These are phyloP conservation scores for Pholiota molesta DNA, from an alignment of 768 basidiomycete genomes.

Conservation along the genomic window DNA sequence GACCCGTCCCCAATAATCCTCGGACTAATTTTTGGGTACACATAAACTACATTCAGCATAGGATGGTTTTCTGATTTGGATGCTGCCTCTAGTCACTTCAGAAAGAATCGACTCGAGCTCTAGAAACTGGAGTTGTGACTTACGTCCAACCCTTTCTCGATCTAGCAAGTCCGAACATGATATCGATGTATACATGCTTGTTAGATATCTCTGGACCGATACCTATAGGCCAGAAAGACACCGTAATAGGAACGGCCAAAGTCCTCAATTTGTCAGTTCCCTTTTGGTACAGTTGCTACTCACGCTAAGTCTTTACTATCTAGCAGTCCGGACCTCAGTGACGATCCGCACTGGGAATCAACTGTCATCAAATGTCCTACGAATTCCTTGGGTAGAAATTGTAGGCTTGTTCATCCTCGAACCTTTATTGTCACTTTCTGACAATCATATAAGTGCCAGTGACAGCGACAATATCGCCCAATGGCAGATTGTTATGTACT, in stretches of 20 bases:
- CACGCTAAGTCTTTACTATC: constrained; percentile 5
- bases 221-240: constrained; percentile 36
- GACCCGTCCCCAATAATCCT: constrained; percentile 11
- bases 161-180: constrained; percentile 26
- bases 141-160: constrained; percentile 45
- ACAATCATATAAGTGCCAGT: constrained; percentile 53
- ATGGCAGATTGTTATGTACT: constrained; percentile 56
- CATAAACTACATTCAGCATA: neutral
- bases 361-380: constrained; percentile 46
- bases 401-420: constrained; percentile 37
- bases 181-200: constrained; percentile 47
- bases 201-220: constrained; percentile 48
- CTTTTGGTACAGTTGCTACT: neutral
- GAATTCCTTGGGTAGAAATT: constrained; percentile 47
- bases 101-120: constrained; percentile 39
- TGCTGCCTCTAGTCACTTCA: constrained; percentile 31
- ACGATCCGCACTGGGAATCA: constrained; percentile 54
- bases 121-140: constrained; percentile 47
- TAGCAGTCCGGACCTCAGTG: constrained; percentile 53
- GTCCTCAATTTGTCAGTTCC: constrained; percentile 57
- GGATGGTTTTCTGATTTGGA: constrained; percentile 1
- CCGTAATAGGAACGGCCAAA: constrained; percentile 48
- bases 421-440: constrained; percentile 3
- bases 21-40: constrained; percentile 11
- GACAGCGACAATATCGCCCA: constrained; percentile 59